Evolutionary conservation across 352 stramenopile genomes (phyloP).

Genomic region (Thraustochytrium sp.): DNA sequence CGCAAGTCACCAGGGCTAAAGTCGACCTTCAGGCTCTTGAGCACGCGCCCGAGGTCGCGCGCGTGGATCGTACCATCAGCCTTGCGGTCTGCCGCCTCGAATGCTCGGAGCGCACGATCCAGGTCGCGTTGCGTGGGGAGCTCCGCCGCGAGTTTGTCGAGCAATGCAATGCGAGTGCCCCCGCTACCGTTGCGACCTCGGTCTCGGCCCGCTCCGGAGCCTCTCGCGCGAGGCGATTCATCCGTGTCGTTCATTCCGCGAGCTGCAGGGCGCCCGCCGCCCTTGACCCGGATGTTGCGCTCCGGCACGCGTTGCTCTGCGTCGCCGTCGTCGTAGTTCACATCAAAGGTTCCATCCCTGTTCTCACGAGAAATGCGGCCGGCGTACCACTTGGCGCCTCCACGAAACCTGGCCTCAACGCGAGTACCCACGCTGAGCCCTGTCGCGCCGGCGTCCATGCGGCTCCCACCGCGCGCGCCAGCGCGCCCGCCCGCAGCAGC

Average conservation of each 20-base stretch:
- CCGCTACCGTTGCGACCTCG: constrained; percentile 50
- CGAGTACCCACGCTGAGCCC: background rate
- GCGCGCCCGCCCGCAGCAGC: background rate
- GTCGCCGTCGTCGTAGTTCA: constrained; percentile 64
- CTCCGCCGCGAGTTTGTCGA: background rate
- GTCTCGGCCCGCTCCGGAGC: background rate
- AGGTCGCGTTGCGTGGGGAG: background rate
- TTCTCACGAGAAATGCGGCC: constrained; percentile 47
- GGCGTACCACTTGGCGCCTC: constrained; percentile 46
- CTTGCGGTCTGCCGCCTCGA: background rate
- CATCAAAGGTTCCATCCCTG: constrained; percentile 57
- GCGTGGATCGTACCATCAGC: background rate
- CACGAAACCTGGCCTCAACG: constrained; percentile 51
- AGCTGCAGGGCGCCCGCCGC: background rate
- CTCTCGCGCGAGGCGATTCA: background rate
- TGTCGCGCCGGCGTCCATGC: background rate
- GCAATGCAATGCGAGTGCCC: background rate
- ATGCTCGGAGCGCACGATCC: background rate
- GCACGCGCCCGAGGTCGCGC: constrained; percentile 3
- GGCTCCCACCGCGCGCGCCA: background rate
- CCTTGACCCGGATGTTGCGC: background rate
- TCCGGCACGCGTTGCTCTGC: constrained; percentile 48
- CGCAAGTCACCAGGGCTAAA: constrained; percentile 13
- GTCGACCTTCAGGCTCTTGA: constrained; percentile 9
- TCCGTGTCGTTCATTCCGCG: background rate